Conservation (phyloP, 2,329 filamentous ascomycete species). For the Atkinsonella texensis region DNA sequence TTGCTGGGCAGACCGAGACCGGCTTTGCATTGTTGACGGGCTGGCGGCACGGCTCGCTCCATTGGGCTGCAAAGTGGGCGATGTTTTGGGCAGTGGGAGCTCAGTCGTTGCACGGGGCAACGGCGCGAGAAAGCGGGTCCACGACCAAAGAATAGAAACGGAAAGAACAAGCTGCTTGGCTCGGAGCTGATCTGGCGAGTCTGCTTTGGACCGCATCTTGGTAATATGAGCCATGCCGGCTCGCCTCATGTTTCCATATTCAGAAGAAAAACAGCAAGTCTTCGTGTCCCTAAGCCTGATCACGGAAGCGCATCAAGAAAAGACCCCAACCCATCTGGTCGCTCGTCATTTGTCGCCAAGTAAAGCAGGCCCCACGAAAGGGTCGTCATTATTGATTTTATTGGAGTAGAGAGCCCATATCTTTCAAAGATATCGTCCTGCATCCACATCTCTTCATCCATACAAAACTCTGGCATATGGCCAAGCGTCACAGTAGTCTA, state of each 20-base stretch:
- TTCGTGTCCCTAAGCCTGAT: too few relatives aligned
- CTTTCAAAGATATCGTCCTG: neutral
- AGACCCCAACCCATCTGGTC: too few relatives aligned
- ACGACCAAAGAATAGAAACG: neutral
- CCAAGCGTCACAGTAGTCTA: constrained; percentile 1
- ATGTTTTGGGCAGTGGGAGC: constrained; percentile 4
- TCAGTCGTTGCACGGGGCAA: constrained; percentile 10
- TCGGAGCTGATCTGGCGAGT: neutral
- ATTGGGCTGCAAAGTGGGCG: constrained; percentile 4
- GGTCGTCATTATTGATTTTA: neutral
- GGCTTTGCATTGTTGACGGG: constrained; percentile 5
- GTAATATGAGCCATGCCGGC: too few relatives aligned
- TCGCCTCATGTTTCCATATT: too few relatives aligned
- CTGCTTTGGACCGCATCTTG: too few relatives aligned
- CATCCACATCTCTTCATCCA: neutral
- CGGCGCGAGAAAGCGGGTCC: constrained; percentile 1
- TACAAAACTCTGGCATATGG: neutral
- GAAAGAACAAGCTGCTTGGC: neutral
- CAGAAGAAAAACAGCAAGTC: too few relatives aligned
- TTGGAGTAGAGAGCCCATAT: neutral
- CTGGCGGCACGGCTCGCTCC: neutral
- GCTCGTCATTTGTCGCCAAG: neutral
- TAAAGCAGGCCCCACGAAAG: too few relatives aligned
- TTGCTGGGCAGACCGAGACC: neutral
- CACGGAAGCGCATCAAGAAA: too few relatives aligned